Percentiles rank a stretch among this genome's conserved stretches.
Evolutionary conservation across 352 stramenopile species (phyloP).

Genomic region (Pseudoperonospora humuli): DNA sequence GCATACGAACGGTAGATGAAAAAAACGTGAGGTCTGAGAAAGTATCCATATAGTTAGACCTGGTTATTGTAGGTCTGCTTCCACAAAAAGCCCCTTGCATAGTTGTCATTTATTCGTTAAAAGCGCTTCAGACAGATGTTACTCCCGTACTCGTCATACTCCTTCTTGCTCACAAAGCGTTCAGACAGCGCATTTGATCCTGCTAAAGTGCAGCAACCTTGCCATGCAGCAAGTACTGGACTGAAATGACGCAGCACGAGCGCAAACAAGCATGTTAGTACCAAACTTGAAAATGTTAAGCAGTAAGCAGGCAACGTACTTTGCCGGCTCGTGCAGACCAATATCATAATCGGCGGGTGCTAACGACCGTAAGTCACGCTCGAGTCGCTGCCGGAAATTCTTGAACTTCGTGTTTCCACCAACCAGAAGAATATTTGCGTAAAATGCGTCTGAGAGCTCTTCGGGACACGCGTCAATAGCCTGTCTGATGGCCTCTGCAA

Average conservation of each 20-base stretch:
- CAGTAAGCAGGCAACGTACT: conserved; percentile 35
- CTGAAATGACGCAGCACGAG: conserved; percentile 21
- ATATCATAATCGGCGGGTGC: conserved; percentile 46
- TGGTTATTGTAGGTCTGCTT: too few relatives aligned
- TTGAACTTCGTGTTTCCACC: conserved; percentile 86
- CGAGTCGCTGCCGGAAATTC: conserved; percentile 70
- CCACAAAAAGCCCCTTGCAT: neutral
- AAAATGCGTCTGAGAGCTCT: conserved; percentile 63
- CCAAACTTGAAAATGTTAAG: neutral
- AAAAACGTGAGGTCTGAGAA: too few relatives aligned
- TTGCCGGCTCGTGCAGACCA: conserved; percentile 25
- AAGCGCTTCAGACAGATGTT: conserved; percentile 46
- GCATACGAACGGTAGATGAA: too few relatives aligned
- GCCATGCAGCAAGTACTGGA: conserved; percentile 44
- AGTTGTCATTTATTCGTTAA: conserved; percentile 3
- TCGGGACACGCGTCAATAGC: conserved; percentile 69
- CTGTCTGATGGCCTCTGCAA: conserved; percentile 83
- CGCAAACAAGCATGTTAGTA: neutral
- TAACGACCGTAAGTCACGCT: conserved; percentile 51
- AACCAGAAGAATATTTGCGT: conserved; percentile 82
- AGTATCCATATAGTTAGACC: too few relatives aligned
- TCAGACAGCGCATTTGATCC: conserved; percentile 13
- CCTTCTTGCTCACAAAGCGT: conserved; percentile 49
- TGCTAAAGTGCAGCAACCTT: conserved; percentile 49
- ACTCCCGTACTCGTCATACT: conserved; percentile 75